Evolutionary conservation across 2,329 filamentous ascomycete genomes (phyloP).

Genomic region (Hymenoscyphus occultus): DNA sequence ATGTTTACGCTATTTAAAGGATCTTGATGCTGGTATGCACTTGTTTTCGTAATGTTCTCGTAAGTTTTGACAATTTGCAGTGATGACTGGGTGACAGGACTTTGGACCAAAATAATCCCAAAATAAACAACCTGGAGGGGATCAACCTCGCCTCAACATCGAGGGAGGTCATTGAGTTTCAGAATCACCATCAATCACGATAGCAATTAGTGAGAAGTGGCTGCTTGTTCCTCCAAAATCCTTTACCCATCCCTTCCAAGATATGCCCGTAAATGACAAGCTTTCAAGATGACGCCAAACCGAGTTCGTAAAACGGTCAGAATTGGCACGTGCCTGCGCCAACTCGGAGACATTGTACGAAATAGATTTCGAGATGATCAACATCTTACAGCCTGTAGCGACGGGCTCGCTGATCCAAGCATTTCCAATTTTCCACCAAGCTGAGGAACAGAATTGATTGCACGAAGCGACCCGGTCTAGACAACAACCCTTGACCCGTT

Average conservation of each 20-base stretch:
- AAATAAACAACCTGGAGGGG: background rate
- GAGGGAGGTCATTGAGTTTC: background rate
- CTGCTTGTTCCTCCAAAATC: background rate
- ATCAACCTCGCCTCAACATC: background rate
- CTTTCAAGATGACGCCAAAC: background rate
- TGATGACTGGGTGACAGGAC: background rate
- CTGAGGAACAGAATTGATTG: background rate
- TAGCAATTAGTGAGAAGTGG: background rate
- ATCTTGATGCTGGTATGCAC: background rate
- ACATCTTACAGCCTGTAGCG: background rate
- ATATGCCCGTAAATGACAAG: background rate
- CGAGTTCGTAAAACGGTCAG: background rate
- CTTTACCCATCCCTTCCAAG: slow-evolving; percentile 1
- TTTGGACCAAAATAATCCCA: background rate
- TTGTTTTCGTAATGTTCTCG: background rate
- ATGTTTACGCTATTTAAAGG: background rate
- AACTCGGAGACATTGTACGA: background rate
- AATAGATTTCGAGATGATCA: background rate
- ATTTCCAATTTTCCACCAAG: background rate
- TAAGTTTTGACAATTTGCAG: background rate
- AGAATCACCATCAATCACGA: background rate
- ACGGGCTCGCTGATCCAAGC: background rate
- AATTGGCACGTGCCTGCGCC: background rate
- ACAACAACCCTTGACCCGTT: background rate
- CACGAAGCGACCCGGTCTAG: background rate